Evolutionary conservation across 2,329 filamentous ascomycete species (phyloP).

Genomic region (Sporothrix pseudoabietina): DNA sequence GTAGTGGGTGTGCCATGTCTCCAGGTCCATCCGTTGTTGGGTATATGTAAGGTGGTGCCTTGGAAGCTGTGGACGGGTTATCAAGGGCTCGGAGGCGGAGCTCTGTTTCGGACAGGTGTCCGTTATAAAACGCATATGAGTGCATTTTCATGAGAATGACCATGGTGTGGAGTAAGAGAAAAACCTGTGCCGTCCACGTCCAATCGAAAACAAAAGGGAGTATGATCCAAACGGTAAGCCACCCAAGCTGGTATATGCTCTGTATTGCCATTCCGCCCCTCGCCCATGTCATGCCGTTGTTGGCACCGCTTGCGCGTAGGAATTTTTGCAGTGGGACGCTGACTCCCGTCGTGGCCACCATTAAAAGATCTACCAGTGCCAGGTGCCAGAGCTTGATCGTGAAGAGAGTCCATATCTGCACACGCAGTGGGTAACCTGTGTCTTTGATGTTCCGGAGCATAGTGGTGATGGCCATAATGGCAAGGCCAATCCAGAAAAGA

Average conservation of each 20-base stretch:
- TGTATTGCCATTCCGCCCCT: slow-evolving; percentile 79
- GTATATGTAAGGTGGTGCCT: slow-evolving; percentile 74
- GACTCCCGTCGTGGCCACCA: slow-evolving; percentile 75
- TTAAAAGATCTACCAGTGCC: slow-evolving; percentile 77
- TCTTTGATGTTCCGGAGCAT: slow-evolving; percentile 92
- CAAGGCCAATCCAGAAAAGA: slow-evolving; percentile 94
- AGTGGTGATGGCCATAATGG: slow-evolving; percentile 96
- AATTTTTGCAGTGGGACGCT: slow-evolving; percentile 73
- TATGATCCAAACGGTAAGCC: slow-evolving; percentile 81
- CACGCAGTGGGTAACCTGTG: slow-evolving; percentile 80
- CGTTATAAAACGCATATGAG: slow-evolving; percentile 97
- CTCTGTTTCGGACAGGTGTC: slow-evolving; percentile 86
- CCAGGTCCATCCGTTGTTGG: slow-evolving; percentile 61
- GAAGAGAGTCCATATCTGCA: slow-evolving; percentile 86
- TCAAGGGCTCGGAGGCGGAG: slow-evolving; percentile 80
- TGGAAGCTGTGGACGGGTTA: slow-evolving; percentile 68
- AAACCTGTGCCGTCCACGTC: slow-evolving; percentile 98
- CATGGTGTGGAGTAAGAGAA: slow-evolving; percentile 86
- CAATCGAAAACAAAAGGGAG: slow-evolving; percentile 84
- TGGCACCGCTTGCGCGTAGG: slow-evolving; percentile 57
- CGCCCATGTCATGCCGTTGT: slow-evolving; percentile 68
- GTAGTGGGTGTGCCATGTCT: slow-evolving; percentile 43
- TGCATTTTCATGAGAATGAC: slow-evolving; percentile 99
- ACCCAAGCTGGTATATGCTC: slow-evolving; percentile 75
- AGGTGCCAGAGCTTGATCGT: slow-evolving; percentile 88